Evolutionary conservation across 1,284 basidiomycete species (phyloP).

Genomic region (Cutaneotrichosporon curvatum): DNA sequence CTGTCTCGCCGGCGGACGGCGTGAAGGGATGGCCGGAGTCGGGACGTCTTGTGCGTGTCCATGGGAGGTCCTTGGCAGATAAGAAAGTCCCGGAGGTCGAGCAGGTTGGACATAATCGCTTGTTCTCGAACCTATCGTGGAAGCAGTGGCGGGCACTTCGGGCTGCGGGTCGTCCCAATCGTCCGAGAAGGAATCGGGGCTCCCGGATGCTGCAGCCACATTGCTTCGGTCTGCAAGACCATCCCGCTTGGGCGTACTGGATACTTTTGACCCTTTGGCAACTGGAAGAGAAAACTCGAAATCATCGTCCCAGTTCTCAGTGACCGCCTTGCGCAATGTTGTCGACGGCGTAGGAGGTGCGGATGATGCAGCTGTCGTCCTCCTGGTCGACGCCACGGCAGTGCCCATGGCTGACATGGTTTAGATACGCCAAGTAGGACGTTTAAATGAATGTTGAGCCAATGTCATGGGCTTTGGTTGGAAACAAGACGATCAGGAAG

Average conservation of each 20-base stretch:
- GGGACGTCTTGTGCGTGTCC: conserved; percentile 9
- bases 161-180: conserved; percentile 16
- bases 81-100: too few species aligned
- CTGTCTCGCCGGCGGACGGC: not conserved
- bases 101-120: too few species aligned
- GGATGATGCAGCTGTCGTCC: not conserved
- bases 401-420: conserved; percentile 3
- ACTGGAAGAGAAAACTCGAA: conserved; percentile 34
- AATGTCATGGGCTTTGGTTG: too few species aligned
- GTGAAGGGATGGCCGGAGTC: not conserved
- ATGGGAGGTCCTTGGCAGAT: conserved; percentile 9
- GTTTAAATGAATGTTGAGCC: too few species aligned
- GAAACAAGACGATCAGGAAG: too few species aligned
- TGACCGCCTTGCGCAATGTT: conserved; percentile 4
- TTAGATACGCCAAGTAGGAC: too few species aligned
- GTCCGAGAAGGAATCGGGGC: conserved; percentile 17
- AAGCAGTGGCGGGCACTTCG: conserved; percentile 1
- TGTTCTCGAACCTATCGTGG: too few species aligned
- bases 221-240: conserved; percentile 1
- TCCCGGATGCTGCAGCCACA: not conserved
- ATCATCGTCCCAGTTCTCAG: conserved; percentile 46
- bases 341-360: not conserved
- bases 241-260: conserved; percentile 5
- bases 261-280: not conserved
- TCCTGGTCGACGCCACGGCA: not conserved